Evolutionary conservation across 305 asterid genomes (phyloP).

Genomic region (Fraxinus baroniana): DNA sequence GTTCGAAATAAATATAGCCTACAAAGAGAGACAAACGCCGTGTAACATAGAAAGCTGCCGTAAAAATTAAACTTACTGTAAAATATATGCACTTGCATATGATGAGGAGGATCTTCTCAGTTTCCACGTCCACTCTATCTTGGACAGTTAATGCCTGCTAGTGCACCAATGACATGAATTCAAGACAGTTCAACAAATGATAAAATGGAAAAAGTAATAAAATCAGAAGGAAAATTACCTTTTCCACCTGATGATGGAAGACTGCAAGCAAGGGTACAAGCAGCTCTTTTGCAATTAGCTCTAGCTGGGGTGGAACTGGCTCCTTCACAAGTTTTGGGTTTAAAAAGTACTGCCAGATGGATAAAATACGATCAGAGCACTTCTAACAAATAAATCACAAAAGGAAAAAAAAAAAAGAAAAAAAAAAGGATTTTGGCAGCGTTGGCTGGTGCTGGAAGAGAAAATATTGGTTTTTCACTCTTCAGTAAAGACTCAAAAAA

Average conservation of each 20-base stretch:
- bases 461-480: not conserved
- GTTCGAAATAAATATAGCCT: not conserved
- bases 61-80: constrained; percentile 29
- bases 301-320: constrained; percentile 50
- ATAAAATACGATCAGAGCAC: constrained; percentile 15
- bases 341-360: constrained; percentile 38
- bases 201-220: not conserved
- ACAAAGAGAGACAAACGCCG: not conserved
- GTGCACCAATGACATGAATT: constrained; percentile 12
- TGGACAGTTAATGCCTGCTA: constrained; percentile 25
- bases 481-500: not conserved
- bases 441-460: not conserved
- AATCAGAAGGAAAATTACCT: constrained; percentile 20
- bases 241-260: constrained; percentile 33
- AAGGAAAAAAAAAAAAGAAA: not conserved
- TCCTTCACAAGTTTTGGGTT: constrained; percentile 44
- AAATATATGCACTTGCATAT: constrained; percentile 42
- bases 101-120: constrained; percentile 35
- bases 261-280: constrained; percentile 41
- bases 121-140: constrained; percentile 24
- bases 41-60: not conserved
- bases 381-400: not conserved
- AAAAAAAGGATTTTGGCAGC: not conserved
- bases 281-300: constrained; percentile 42
- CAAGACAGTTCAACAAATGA: not conserved